A percentile compares a stretch with the other conserved stretches of the same genome.
Evolutionary conservation across 805 yeast species (phyloP).

Genomic region (Osmozyma mogii): DNA sequence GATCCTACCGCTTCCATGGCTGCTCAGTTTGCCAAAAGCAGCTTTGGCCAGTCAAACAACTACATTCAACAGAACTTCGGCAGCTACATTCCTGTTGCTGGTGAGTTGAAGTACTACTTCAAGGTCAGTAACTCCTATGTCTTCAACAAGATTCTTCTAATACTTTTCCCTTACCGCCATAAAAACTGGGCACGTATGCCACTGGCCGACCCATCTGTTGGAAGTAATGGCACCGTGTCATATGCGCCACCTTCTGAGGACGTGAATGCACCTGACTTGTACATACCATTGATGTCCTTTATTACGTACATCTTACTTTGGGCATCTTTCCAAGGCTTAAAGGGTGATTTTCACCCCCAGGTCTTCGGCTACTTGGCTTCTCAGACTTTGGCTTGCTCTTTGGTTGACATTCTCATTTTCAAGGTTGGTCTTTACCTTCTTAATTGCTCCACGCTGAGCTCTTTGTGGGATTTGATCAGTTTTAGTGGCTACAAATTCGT

Average conservation of each 20-base stretch:
- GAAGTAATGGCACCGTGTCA: slow-evolving; percentile 21
- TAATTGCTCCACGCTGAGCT: slow-evolving; percentile 51
- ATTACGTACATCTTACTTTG: slow-evolving; percentile 79
- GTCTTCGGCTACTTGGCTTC: slow-evolving; percentile 81
- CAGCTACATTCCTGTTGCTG: slow-evolving; percentile 38
- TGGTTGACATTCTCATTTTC: slow-evolving; percentile 67
- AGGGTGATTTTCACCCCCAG: slow-evolving; percentile 90
- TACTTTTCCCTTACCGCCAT: slow-evolving; percentile 80
- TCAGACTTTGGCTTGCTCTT: slow-evolving; percentile 73
- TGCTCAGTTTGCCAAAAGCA: slow-evolving; percentile 78
- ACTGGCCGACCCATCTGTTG: slow-evolving; percentile 19
- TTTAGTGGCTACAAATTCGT: slow-evolving; percentile 94
- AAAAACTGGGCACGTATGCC: slow-evolving; percentile 69
- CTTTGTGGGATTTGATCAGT: slow-evolving; percentile 73
- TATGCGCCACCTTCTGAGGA: slow-evolving; percentile 80
- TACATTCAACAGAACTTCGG: slow-evolving; percentile 68
- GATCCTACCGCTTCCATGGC: slow-evolving; percentile 84
- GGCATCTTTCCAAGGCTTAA: slow-evolving; percentile 78
- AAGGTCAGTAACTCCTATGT: slow-evolving; percentile 89
- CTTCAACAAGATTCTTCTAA: slow-evolving; percentile 57
- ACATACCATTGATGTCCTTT: slow-evolving; percentile 90
- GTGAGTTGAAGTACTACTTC: slow-evolving; percentile 75
- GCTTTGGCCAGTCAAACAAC: slow-evolving; percentile 73
- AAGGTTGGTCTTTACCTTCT: slow-evolving; percentile 79
- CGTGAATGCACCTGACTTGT: slow-evolving; percentile 91